Evolutionary conservation across 495 filamentous ascomycete species (phyloP).

Genomic region (Penicillium nucicola): DNA sequence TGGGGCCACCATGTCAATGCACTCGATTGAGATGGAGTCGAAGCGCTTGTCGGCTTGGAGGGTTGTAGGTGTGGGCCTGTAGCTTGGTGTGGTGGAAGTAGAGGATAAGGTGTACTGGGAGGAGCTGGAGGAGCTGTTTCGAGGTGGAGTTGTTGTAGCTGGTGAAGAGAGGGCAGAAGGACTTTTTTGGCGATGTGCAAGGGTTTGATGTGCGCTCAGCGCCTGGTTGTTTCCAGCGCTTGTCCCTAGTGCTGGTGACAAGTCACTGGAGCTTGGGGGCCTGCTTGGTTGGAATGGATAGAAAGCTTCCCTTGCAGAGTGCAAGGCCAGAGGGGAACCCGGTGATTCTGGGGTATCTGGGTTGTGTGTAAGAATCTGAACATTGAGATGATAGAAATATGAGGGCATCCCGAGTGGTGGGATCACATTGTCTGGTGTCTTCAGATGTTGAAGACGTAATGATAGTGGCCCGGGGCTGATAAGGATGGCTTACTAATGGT

Average conservation of each 20-base stretch:
- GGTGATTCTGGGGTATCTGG: constrained; percentile 31
- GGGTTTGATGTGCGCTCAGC: background rate
- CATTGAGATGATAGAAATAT: constrained; percentile 87
- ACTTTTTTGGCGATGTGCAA: constrained; percentile 3
- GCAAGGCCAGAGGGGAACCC: constrained; percentile 20
- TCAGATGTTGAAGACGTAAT: background rate
- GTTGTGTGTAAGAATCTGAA: constrained; percentile 66
- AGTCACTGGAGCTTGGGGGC: constrained; percentile 10
- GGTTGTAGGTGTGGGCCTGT: constrained; percentile 10
- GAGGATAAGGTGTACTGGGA: background rate
- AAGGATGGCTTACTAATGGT: constrained; percentile 7
- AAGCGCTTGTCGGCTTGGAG: constrained; percentile 59
- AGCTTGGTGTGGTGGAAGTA: constrained; percentile 14
- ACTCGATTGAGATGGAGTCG: constrained; percentile 59
- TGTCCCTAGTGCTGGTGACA: background rate
- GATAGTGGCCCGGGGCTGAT: constrained; percentile 7
- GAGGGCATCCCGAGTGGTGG: constrained; percentile 61
- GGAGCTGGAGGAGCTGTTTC: background rate
- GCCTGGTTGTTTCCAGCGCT: background rate
- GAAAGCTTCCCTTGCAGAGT: constrained; percentile 42
- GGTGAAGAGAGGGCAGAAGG: background rate
- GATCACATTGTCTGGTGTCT: constrained; percentile 26
- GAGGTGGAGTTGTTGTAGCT: background rate
- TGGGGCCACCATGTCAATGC: constrained; percentile 61
- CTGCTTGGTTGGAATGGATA: constrained; percentile 36